Base-by-base conservation (phyloP, 139 green algal genomes). In the Trebouxia sp. region DNA sequence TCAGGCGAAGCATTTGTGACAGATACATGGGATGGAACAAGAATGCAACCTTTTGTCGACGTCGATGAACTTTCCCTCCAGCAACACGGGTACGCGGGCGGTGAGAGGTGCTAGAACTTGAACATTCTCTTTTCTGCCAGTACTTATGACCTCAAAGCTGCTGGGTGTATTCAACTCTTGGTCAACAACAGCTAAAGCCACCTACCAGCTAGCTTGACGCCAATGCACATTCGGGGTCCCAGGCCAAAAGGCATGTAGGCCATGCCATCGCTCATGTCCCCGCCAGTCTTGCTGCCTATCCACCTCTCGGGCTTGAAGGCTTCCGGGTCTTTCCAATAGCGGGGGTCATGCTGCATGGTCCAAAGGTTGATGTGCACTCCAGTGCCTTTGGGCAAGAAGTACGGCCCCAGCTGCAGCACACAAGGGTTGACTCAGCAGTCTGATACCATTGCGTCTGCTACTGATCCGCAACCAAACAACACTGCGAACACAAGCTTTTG, bases 161-260 rank as follows among this genome's bases (percentile, higher is more conserved):
- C 3, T 58, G 50, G 39, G 28, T 8, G 39, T 9, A 32, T 12
- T 35, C 24, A 22, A 22, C 30, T 38, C 56, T 22, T 39, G 56
- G 14, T 22, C 9, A 39, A 0, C 24, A 3, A 37, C n/a, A 69
- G 11, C 4, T 11, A 4, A 69, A 12, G 22, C 5, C 56, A 69
- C 74, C 32, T 39, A 79, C 74, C 17, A 66, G 84, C 84, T 32
- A 86, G 79, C 17, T 79, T 84, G n/a, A 37, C 75, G 72, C 84
- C 84, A 43, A 87, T 84, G 62, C 84, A 87, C 58, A 74, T 82
- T 24, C 84, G 78, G 20, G 84, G 80, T 3, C 84, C 84, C 28
- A 80, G 35, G 0, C 84, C 84, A 78, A 87, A 87, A 20, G 84
- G 72, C 28, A 87, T 65, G 53, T 76, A 87, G n/a, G 84, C 84